Evolutionary conservation across 345 rosid genomes (phyloP), one percentile per base, ranked within the genome.

Genomic region (Lagerstroemia speciosa): DNA sequence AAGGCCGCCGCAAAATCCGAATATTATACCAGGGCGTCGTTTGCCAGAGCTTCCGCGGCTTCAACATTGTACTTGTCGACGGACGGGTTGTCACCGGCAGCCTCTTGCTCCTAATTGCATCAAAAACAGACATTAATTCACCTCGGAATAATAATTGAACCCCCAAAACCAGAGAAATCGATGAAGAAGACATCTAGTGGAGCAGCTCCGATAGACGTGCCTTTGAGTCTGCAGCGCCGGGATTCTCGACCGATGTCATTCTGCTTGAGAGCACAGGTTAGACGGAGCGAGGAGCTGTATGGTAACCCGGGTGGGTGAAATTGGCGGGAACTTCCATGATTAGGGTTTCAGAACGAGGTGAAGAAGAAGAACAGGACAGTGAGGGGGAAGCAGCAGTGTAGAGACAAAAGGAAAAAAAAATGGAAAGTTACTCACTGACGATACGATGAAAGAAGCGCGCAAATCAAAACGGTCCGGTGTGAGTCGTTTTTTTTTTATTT

Each of bases 51-150:
- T 76, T 93, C 97, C 15, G 97, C 96, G 31, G 88, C 82, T 77
- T 89, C 92, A 40, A 87, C 87, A 72, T 80, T 90, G 87, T 90
- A 93, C 72, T 86, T 88, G 74, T 90, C 96, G 70, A 55, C 73
- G n/a, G 37, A 61, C 27, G 67, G 38, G 48, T 58, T 43, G 62
- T 73, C 79, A 73, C 73, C 58, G 22, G 5, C 78, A 31, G 61
- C 33, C 26, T 62, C 55, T 64, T 73, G 66, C 11, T 79, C 82
- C 85, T 81, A 69, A 68, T 38, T 17, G 26, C 31, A 62, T 3
- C 20, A 61, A 29, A 24, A 70, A 2, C 12, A 70, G 34, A 27
- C 6, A 27, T 45, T 30, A 20, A 14, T 29, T 36, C 30, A 40
- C 45, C 6, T 11, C 48, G 30, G 17, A 38, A 64, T 20, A 19